Base-by-base conservation (phyloP, 2,329 filamentous ascomycete species). In the Hypoxylon sp. region DNA sequence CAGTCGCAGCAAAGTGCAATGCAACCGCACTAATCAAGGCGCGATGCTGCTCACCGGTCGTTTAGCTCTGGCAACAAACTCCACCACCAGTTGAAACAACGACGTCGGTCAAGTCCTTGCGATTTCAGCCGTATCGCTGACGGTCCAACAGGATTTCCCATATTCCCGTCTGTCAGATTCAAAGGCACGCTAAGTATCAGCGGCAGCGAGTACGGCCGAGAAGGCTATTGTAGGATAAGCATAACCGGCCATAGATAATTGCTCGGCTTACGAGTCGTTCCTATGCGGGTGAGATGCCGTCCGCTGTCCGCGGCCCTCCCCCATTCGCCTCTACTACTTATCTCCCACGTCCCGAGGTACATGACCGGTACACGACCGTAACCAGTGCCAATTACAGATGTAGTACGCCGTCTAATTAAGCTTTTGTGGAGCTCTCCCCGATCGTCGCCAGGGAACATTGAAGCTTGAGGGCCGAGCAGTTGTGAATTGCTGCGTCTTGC, bases 381-480 rank as follows among this genome's bases (percentile, higher is more conserved):
- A 52, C 45, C 44, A 38, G 38, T 50, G 50, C 55, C 53, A 61
- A 64, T 71, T 70, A n/a, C n/a, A n/a, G n/a, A n/a, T n/a, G n/a
- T n/a, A 68, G 64, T 68, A 59, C 68, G 69, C 64, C 50, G 72
- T 73, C 65, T 60, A 73, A 72, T 72, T 73, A 74, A 74, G 72
- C 71, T 73, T 73, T 74, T 74, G 71, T 74, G 71, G 72, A 73
- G 68, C 70, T 65, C 53, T 49, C 49, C 67, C 62, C 49, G 65
- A 70, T 70, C 67, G 53, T 66, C 61, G 63, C 58, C 49, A 64
- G 62, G 65, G 48, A 58, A 54, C n/a, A n/a, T n/a, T n/a, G n/a
- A n/a, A n/a, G n/a, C 51, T 42, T 26, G 51, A 48, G 44, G 64
- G 54, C 30, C 44, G 44, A 45, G 55, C 32, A 45, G 33, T 14